Percentiles rank a stretch among this genome's conserved stretches.
Conservation (phyloP, 257 asterid species). For the Jasminum sambac region DNA sequence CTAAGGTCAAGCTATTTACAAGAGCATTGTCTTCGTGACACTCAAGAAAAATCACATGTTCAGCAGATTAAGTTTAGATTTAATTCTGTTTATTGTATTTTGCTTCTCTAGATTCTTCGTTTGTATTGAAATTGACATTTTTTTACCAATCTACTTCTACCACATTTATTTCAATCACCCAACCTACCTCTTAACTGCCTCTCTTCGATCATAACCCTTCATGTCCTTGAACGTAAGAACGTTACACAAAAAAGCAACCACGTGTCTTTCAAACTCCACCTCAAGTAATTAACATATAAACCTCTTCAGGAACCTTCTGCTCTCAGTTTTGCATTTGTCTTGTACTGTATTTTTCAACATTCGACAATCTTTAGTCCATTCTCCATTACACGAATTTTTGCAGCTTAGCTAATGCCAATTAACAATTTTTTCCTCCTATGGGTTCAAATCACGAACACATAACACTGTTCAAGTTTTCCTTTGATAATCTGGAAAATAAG, state of each 20-base stretch:
- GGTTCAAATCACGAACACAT: background rate
- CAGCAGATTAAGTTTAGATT: background rate
- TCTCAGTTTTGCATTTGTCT: background rate
- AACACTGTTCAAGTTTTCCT: background rate
- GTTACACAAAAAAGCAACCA: background rate
- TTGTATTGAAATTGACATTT: background rate
- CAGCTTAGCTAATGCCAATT: background rate
- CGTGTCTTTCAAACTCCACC: background rate
- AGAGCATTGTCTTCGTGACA: background rate
- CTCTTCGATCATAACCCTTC: background rate
- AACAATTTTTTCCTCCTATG: background rate
- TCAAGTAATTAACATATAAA: background rate
- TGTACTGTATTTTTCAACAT: background rate
- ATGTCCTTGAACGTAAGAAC: background rate
- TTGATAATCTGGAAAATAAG: background rate
- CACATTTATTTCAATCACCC: background rate
- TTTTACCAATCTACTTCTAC: background rate
- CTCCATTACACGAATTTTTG: background rate
- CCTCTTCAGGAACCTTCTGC: background rate
- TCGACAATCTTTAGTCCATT: background rate
- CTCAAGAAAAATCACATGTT: background rate
- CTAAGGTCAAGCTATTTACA: background rate
- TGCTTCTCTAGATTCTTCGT: background rate
- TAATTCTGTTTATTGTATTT: background rate
- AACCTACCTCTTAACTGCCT: background rate